These are phyloP conservation scores for Alectoria sarmentosa DNA, from an alignment of 495 filamentous ascomycete genomes.

Conservation along the genomic window DNA sequence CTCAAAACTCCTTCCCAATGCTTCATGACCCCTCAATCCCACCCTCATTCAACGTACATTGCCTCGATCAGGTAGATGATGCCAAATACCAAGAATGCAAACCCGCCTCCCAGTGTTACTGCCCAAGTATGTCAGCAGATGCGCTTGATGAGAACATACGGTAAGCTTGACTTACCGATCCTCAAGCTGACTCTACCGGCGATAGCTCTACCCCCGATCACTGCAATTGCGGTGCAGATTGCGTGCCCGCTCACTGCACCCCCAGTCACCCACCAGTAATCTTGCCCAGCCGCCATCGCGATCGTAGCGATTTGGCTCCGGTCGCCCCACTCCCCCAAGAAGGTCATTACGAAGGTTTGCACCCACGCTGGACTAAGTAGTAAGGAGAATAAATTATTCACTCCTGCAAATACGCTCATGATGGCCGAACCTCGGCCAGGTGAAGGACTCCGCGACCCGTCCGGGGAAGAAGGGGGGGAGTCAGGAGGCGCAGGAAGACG, in stretches of 20 bases:
- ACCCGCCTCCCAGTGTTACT: slow-evolving; percentile 95
- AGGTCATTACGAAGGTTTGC: slow-evolving; percentile 98
- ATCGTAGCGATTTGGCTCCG: slow-evolving; percentile 97
- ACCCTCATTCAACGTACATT: slow-evolving; percentile 40
- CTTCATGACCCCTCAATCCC: slow-evolving; percentile 8
- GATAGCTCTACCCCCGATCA: slow-evolving; percentile 85
- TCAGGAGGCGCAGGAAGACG: slow-evolving; percentile 49
- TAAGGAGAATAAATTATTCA: slow-evolving; percentile 81
- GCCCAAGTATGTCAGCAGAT: slow-evolving; percentile 20
- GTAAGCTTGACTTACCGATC: slow-evolving; percentile 66
- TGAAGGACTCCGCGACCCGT: slow-evolving; percentile 51
- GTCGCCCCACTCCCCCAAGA: slow-evolving; percentile 97
- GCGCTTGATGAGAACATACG: neutral
- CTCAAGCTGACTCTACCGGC: slow-evolving; percentile 91
- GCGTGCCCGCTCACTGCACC: slow-evolving; percentile 84
- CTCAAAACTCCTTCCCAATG: slow-evolving; percentile 8
- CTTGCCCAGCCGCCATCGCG: slow-evolving; percentile 96
- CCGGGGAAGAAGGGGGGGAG: slow-evolving; percentile 44
- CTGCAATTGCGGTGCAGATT: slow-evolving; percentile 86
- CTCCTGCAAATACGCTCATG: slow-evolving; percentile 46
- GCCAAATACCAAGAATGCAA: slow-evolving; percentile 84
- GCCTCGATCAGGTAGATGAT: slow-evolving; percentile 85
- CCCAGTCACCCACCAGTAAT: slow-evolving; percentile 97
- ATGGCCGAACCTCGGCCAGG: slow-evolving; percentile 36
- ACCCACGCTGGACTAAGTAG: slow-evolving; percentile 95